Base-by-base conservation (phyloP, 208 protist species). In the Trypanosoma lewisi region DNA sequence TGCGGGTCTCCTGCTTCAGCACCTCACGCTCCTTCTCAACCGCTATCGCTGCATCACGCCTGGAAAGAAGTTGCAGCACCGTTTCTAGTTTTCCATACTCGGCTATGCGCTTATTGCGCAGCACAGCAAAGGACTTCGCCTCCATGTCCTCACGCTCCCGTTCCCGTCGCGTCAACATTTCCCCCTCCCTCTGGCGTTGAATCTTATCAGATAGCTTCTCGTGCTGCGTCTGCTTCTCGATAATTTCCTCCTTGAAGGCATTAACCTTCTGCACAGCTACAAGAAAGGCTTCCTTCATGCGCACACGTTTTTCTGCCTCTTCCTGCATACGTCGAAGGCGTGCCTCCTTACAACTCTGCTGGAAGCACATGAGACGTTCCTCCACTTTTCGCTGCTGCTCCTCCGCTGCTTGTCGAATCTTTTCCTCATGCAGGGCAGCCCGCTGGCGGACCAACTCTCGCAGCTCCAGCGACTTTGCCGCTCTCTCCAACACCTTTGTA, bases 21-120 rank as follows among this genome's bases (percentile, higher is more conserved):
- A 63, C 23, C 19, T 87, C 73, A 9, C 84, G 77, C 49, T 95
- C 77, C 34, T 60, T 47, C 45, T 72, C 67, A 4, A 93, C 49
- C 0, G 70, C 49, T 19, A 82, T 67, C 5, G 86, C 83, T 19
- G 72, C 78, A 39, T 75, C 71, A 16, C 71, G 74, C 63, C 90
- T 91, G 51, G 83, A 77, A 12, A 91, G 31, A 19, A 95, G 80
- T 17, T 83, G 70, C 4, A 75, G 67, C 2, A 91, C 76, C 39
- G 61, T 84, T 59, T 75, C 55, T 19, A 95, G 70, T 59, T 93
- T 95, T 2, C 62, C 48, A 68, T 87, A 95, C 70, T 93, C 86
- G 14, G 75, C 60, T 52, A 83, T 61, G 30, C 85, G 85, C 48
- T 87, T 79, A 47, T 78, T 76, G 65, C 84, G 78, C 39, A 75